Conservation (phyloP, 2,329 filamentous ascomycete genomes). For the Lecanosticta acicola region DNA sequence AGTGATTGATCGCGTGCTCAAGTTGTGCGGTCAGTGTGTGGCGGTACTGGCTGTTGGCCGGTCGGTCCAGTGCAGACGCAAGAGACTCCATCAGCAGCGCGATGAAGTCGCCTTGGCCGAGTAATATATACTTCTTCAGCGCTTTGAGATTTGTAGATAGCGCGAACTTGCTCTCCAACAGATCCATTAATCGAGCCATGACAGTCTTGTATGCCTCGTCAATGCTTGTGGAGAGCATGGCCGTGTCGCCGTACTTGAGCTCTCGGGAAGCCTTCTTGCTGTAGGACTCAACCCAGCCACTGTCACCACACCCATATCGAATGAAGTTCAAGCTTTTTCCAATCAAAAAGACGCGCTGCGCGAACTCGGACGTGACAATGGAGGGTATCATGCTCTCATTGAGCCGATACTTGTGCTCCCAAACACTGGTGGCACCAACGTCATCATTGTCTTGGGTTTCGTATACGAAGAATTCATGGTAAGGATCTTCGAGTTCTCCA, state of each 20-base stretch:
- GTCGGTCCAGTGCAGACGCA: constrained; percentile 84
- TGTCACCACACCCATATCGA: constrained; percentile 87
- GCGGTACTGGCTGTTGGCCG: constrained; percentile 92
- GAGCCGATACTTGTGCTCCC: constrained; percentile 95
- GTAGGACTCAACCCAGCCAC: constrained; percentile 91
- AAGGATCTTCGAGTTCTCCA: constrained; percentile 94
- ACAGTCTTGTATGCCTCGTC: constrained; percentile 97
- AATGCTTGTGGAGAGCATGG: constrained; percentile 84
- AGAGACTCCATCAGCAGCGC: constrained; percentile 95
- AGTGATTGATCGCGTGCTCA: constrained; percentile 93
- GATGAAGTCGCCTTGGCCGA: constrained; percentile 96
- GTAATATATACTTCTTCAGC: constrained; percentile 87
- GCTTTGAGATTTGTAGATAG: constrained; percentile 87
- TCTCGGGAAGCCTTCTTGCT: constrained; percentile 90
- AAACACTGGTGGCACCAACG: constrained; percentile 75
- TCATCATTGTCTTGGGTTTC: constrained; percentile 61
- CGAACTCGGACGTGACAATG: constrained; percentile 89
- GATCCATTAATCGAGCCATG: constrained; percentile 86
- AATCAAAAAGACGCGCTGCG: constrained; percentile 93
- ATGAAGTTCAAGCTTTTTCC: constrained; percentile 98
- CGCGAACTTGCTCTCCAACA: constrained; percentile 94
- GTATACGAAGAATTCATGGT: constrained; percentile 88
- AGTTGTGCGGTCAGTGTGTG: constrained; percentile 97
- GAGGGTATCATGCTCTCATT: constrained; percentile 81
- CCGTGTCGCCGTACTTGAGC: constrained; percentile 86